Conservation (phyloP, 768 basidiomycete genomes). For the Pleurotus tuber-regium region DNA sequence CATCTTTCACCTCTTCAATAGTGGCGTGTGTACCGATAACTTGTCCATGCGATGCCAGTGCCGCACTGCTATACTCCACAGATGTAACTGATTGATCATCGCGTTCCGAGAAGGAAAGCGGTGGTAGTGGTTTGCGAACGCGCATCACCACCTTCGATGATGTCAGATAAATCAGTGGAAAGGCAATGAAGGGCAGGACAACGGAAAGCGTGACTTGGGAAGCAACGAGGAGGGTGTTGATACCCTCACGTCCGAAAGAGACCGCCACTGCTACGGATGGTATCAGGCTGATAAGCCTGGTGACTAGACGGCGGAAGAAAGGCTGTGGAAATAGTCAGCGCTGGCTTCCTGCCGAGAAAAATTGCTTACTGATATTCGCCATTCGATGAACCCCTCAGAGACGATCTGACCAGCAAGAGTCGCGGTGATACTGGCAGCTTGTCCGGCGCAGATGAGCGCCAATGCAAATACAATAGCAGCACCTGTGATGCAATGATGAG, state of each 20-base stretch:
- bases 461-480: constrained; percentile 74
- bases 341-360: not conserved
- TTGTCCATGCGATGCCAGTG: not conserved
- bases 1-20: not conserved
- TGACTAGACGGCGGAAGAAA: constrained; percentile 64
- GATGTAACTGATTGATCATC: not conserved
- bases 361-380: constrained; percentile 54
- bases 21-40: not conserved
- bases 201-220: constrained; percentile 77
- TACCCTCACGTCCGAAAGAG: constrained; percentile 61
- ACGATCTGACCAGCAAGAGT: constrained; percentile 81
- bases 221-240: constrained; percentile 67
- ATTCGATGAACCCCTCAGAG: constrained; percentile 76
- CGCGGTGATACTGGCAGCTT: constrained; percentile 75
- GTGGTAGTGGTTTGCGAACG: constrained; percentile 36
- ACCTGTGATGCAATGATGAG: too few species aligned
- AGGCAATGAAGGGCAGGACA: constrained; percentile 70
- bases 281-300: constrained; percentile 66
- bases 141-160: constrained; percentile 61
- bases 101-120: not conserved
- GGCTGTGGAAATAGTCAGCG: constrained; percentile 36
- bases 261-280: constrained; percentile 68
- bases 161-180: constrained; percentile 71
- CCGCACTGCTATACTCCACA: not conserved
- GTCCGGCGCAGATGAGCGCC: constrained; percentile 71